phyloP scores from a whole-genome alignment of 495 filamentous ascomycete genomes.

The Neurospora discreta region DNA sequence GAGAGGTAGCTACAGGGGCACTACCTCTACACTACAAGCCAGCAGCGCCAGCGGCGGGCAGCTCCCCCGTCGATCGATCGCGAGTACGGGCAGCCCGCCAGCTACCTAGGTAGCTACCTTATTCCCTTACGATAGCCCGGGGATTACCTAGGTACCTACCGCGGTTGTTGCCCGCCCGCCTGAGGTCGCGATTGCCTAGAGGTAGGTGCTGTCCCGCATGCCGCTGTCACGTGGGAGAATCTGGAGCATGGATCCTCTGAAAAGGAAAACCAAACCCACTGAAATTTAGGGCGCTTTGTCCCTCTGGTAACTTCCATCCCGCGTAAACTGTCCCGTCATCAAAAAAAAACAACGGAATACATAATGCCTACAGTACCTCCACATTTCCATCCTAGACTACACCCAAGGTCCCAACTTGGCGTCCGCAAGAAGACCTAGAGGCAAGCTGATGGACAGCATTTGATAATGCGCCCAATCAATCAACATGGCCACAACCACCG shows the following conservation, averaged over 20 bases:
- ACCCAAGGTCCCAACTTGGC: neutral
- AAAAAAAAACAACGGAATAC: no score
- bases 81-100: neutral
- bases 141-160: no score
- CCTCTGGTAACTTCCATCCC: no score
- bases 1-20: no score
- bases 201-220: neutral
- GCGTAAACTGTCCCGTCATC: no score
- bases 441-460: neutral
- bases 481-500: constrained; percentile 11
- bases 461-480: neutral
- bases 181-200: no score
- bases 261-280: neutral
- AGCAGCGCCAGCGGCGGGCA: neutral
- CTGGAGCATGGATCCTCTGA: neutral
- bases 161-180: no score
- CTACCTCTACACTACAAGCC: no score
- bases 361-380: no score
- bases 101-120: no score
- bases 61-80: neutral
- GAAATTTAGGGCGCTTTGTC: neutral
- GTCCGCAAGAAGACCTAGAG: neutral
- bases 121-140: neutral
- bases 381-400: neutral
- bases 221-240: neutral